phyloP scores from a whole-genome alignment of 1,139 yeast genomes.

The Geotrichum restrictum region DNA sequence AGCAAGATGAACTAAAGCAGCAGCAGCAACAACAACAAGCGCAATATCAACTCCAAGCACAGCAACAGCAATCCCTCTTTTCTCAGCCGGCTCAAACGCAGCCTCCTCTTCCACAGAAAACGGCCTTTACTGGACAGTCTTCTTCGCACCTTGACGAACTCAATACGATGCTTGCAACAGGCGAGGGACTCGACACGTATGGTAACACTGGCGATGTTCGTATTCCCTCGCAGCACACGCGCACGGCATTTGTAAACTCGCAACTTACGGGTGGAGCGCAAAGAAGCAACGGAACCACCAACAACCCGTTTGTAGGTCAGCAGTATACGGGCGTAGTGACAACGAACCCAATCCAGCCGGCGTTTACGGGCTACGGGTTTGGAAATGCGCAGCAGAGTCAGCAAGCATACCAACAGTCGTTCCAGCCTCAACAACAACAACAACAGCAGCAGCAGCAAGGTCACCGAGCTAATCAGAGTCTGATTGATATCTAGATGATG shows the following conservation, averaged over 20 bases:
- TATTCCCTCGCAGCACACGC: constrained; percentile 90
- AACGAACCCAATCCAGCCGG: constrained; percentile 52
- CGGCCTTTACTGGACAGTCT: constrained; percentile 23
- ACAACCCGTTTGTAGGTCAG: constrained; percentile 61
- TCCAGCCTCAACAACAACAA: constrained; percentile 26
- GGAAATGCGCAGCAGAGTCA: constrained; percentile 57
- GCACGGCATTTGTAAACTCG: constrained; percentile 75
- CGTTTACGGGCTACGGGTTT: constrained; percentile 89
- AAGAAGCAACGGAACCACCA: constrained; percentile 25
- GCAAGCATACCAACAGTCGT: constrained; percentile 32
- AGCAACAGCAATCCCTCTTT: constrained; percentile 7
- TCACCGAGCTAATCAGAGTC: constrained; percentile 24
- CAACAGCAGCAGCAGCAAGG: constrained; percentile 19
- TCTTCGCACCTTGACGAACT: constrained; percentile 58
- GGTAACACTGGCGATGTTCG: constrained; percentile 90
- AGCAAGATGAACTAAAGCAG: constrained; percentile 34
- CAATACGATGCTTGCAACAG: constrained; percentile 73
- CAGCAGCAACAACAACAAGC: constrained; percentile 37
- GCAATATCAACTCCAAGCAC: constrained; percentile 37
- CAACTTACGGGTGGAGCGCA: constrained; percentile 69
- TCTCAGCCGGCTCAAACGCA: constrained; percentile 18
- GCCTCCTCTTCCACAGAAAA: constrained; percentile 18
- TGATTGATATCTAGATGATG: constrained; percentile 32
- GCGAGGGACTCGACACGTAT: constrained; percentile 91
- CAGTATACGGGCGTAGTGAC: constrained; percentile 75